These are phyloP conservation scores for Sungouiozyma intestinalis DNA, from an alignment of 805 yeast genomes.

Conservation along the genomic window DNA sequence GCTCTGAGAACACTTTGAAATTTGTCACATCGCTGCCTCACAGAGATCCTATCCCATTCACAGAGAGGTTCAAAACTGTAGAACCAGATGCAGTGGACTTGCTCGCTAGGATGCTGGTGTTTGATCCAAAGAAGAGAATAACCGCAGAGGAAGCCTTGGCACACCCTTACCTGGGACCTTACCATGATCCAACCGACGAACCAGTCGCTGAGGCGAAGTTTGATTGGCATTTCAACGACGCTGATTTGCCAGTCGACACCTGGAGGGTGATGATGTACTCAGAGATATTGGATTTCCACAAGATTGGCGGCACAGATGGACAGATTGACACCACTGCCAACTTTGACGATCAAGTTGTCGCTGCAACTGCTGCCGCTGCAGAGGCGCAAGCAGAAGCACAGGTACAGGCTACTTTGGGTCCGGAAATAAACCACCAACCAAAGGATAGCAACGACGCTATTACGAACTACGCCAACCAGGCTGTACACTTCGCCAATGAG, in stretches of 20 bases:
- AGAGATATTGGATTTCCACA: slow-evolving; percentile 92
- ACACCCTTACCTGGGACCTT: slow-evolving; percentile 88
- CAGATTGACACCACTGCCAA: slow-evolving; percentile 28
- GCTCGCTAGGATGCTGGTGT: slow-evolving; percentile 80
- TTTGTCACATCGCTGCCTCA: slow-evolving; percentile 91
- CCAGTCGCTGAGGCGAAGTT: slow-evolving; percentile 77
- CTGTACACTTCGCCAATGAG: slow-evolving; percentile 27
- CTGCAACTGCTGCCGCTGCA: slow-evolving; percentile 30
- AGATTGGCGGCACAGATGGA: slow-evolving; percentile 47
- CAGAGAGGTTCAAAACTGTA: slow-evolving; percentile 60
- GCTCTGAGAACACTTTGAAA: slow-evolving; percentile 87
- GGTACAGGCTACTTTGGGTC: slow-evolving; percentile 12
- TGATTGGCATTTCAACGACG: slow-evolving; percentile 90
- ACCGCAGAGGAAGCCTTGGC: slow-evolving; percentile 84
- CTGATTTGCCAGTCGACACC: slow-evolving; percentile 92
- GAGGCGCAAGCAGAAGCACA: slow-evolving; percentile 26
- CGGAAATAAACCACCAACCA: neutral
- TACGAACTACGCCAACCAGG: slow-evolving; percentile 25
- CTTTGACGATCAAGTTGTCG: slow-evolving; percentile 30
- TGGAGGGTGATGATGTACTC: slow-evolving; percentile 99
- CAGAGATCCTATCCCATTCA: slow-evolving; percentile 82
- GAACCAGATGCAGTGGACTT: slow-evolving; percentile 84
- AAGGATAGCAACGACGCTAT: slow-evolving; percentile 13
- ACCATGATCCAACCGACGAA: slow-evolving; percentile 96
- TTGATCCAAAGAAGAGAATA: slow-evolving; percentile 90